Percentiles rank a stretch among this genome's conserved stretches.
Evolutionary conservation across 257 asterid species (phyloP).

Genomic region (Gentiana straminea): DNA sequence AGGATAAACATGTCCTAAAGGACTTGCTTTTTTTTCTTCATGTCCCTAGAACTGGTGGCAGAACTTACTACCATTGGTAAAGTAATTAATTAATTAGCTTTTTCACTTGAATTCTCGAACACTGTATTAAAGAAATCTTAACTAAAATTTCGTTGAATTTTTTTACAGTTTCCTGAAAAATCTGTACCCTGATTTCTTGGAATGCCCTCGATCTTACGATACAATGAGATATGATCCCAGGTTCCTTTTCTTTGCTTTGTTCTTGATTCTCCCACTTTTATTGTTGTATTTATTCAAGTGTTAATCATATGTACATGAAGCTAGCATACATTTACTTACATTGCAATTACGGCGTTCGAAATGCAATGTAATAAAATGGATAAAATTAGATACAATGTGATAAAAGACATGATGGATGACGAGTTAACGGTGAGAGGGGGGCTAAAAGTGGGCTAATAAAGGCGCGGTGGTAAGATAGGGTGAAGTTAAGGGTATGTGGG

Average conservation of each 20-base stretch:
- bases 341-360: too few species aligned
- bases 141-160: constrained; percentile 6
- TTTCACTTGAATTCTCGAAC: background rate
- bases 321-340: too few species aligned
- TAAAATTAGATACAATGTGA: too few species aligned
- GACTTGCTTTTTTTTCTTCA: constrained; percentile 96
- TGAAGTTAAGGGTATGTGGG: too few species aligned
- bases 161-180: constrained; percentile 71
- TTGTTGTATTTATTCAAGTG: too few species aligned
- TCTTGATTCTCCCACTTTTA: background rate
- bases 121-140: background rate
- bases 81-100: background rate
- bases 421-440: too few species aligned
- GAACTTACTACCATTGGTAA: constrained; percentile 91
- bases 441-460: too few species aligned
- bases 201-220: constrained; percentile 96
- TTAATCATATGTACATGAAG: too few species aligned
- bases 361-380: too few species aligned
- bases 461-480: too few species aligned
- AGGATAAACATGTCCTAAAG: constrained; percentile 40
- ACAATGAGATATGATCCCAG: constrained; percentile 82
- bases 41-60: constrained; percentile 93
- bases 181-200: constrained; percentile 53
- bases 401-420: too few species aligned
- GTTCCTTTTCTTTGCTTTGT: constrained; percentile 20